Percentiles rank a stretch among this genome's conserved stretches.
These are phyloP conservation scores for Metarhizium sp. DNA, from an alignment of 2,329 filamentous ascomycete species.

Conservation along the genomic window DNA sequence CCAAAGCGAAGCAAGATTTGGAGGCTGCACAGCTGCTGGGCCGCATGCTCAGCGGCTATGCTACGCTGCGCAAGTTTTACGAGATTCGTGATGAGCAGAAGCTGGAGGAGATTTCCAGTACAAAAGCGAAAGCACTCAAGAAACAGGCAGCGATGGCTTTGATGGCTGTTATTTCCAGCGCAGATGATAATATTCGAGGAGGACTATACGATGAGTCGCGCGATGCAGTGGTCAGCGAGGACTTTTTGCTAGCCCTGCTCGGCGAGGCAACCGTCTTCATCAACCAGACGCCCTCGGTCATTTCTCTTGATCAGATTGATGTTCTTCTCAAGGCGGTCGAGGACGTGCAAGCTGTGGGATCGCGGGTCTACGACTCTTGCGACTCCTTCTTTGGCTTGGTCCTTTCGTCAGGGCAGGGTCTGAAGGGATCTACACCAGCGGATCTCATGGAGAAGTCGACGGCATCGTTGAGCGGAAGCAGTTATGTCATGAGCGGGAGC, in stretches of 20 bases:
- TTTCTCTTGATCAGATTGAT: slow-evolving; percentile 65
- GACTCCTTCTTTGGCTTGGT: slow-evolving; percentile 73
- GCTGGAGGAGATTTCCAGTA: slow-evolving; percentile 17
- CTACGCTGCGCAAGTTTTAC: slow-evolving; percentile 83
- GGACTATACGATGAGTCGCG: slow-evolving; percentile 76
- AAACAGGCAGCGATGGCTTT: slow-evolving; percentile 64
- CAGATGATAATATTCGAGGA: slow-evolving; percentile 83
- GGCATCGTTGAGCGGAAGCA: slow-evolving; percentile 44
- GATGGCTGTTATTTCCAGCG: slow-evolving; percentile 74
- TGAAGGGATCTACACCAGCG: slow-evolving; percentile 52
- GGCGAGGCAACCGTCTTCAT: slow-evolving; percentile 77
- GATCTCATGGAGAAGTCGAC: slow-evolving; percentile 55
- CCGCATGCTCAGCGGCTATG: slow-evolving; percentile 83
- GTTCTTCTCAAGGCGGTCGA: slow-evolving; percentile 68
- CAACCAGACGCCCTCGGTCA: slow-evolving; percentile 41
- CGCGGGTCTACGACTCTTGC: slow-evolving; percentile 62
- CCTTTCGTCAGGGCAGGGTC: slow-evolving; percentile 57
- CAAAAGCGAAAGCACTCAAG: slow-evolving; percentile 48
- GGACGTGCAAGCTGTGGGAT: slow-evolving; percentile 66
- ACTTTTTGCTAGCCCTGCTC: slow-evolving; percentile 73
- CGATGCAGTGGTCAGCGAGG: slow-evolving; percentile 78
- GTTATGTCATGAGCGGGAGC: slow-evolving; percentile 64
- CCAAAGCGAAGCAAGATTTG: slow-evolving; percentile 63
- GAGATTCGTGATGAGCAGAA: slow-evolving; percentile 60
- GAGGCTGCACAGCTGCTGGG: slow-evolving; percentile 78